Conservation (phyloP, 306 rosid species). For the Vicia faba region DNA sequence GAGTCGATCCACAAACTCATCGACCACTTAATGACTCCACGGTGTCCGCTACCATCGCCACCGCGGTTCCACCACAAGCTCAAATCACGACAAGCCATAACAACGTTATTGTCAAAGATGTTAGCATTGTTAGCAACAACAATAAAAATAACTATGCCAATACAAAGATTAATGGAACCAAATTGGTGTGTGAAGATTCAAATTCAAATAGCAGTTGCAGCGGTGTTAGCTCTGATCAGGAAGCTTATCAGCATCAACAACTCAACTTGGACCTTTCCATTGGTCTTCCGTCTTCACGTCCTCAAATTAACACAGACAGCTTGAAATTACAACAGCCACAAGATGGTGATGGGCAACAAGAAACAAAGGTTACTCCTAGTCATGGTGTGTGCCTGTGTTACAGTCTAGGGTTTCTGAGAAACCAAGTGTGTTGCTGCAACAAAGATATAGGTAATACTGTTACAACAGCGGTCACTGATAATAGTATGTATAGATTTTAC, state of each 20-base stretch:
- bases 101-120: slow-evolving; percentile 6
- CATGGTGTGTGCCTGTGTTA: slow-evolving; percentile 51
- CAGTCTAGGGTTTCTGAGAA: slow-evolving; percentile 52
- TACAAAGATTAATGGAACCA: slow-evolving; percentile 4
- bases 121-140: neutral
- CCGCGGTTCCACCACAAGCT: neutral
- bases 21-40: slow-evolving; percentile 47
- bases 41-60: neutral
- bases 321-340: slow-evolving; percentile 26
- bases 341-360: neutral
- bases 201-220: slow-evolving; percentile 47
- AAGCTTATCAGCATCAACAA: slow-evolving; percentile 24
- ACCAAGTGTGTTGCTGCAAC: slow-evolving; percentile 51
- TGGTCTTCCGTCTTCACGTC: slow-evolving; percentile 48
- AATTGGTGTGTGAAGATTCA: slow-evolving; percentile 46
- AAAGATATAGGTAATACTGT: slow-evolving; percentile 26
- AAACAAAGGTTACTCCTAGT: slow-evolving; percentile 18
- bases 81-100: slow-evolving; percentile 10
- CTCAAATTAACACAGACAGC: slow-evolving; percentile 2
- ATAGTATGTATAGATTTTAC: slow-evolving; percentile 45
- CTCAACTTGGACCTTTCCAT: slow-evolving; percentile 69
- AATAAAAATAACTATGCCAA: neutral
- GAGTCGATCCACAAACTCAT: slow-evolving; percentile 74
- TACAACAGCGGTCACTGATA: slow-evolving; percentile 12
- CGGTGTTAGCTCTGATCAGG: slow-evolving; percentile 46